Evolutionary conservation across 257 asterid species (phyloP), one percentile per base, ranked within the genome.

Genomic region (Scutellaria baicalensis): DNA sequence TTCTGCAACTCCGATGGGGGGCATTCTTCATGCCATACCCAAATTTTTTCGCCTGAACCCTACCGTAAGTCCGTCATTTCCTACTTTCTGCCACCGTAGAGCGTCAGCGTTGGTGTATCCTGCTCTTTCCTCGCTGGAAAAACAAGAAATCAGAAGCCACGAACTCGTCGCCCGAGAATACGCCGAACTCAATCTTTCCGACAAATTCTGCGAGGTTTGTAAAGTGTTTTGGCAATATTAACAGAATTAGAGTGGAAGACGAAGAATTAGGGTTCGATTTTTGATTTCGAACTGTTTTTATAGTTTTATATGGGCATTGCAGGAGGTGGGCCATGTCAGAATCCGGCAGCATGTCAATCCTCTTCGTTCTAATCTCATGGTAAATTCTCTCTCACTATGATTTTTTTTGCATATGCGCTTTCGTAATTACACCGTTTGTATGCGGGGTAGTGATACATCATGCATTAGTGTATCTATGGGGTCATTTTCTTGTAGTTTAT

Each of bases 321-420:
- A 93, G 98, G 97, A 91, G 77, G 80, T 93, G 59, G 96, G 97
- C n/a, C 96, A 87, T 83, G 81, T 93, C 57, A 83, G 97, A 68
- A 83, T 93, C 69, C 88, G 98, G 67, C 97, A 87, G 84, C 98
- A 93, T 81, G 96, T 91, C 40, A 93, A 93, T 75, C 98, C 98
- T 69, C 88, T 93, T 61, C 86, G 95, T 21, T 78, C 85, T 57
- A 31, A 78, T 38, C 87, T 82, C 79, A 74, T 89, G 97, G 98
- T 93, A 78, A 58, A 45, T 78, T 79, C 43, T 70, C 35, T 35
- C 6, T 40, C 44, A 33, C 9, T 48, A 1, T 16, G 57, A 43
- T 20, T 75, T 50, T 75, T 50, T 72, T 16, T 10, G 63, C 8
- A 35, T 59, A 39, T 50, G 58, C 52, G 18, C 70, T 64, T 70